A percentile compares a stretch with the other conserved stretches of the same genome.
These are phyloP conservation scores for Rutstroemia sp. DNA, from an alignment of 2,329 filamentous ascomycete species.

Conservation along the genomic window DNA sequence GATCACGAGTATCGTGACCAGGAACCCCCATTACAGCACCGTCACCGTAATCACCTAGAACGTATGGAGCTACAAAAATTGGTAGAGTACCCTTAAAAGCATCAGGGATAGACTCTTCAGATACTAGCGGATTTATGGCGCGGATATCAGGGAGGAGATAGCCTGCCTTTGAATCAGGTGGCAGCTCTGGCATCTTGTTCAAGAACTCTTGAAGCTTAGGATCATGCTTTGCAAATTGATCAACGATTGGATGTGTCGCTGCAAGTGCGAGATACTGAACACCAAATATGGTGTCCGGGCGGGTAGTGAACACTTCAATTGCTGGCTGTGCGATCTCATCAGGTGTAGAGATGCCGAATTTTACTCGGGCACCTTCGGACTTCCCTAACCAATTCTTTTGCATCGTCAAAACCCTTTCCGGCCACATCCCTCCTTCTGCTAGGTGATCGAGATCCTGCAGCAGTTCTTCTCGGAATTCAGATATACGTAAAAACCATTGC, in stretches of 20 bases:
- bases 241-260: slow-evolving; percentile 62
- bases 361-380: slow-evolving; percentile 64
- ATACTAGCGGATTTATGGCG: slow-evolving; percentile 59
- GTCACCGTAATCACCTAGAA: slow-evolving; percentile 77
- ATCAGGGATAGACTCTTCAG: slow-evolving; percentile 43
- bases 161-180: slow-evolving; percentile 54
- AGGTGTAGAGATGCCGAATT: slow-evolving; percentile 52
- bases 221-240: slow-evolving; percentile 51
- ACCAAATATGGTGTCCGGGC: slow-evolving; percentile 80
- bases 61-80: slow-evolving; percentile 77
- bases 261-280: slow-evolving; percentile 81
- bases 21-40: slow-evolving; percentile 91
- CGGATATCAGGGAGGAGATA: slow-evolving; percentile 56
- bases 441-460: slow-evolving; percentile 64
- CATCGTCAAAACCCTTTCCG: slow-evolving; percentile 73
- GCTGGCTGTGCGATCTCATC: slow-evolving; percentile 16
- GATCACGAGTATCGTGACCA: slow-evolving; percentile 72
- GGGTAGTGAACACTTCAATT: slow-evolving; percentile 74
- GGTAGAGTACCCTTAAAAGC: slow-evolving; percentile 53
- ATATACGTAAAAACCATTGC: slow-evolving; percentile 89
- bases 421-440: slow-evolving; percentile 61
- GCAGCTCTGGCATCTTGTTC: slow-evolving; percentile 49
- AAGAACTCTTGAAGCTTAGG: slow-evolving; percentile 60
- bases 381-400: slow-evolving; percentile 85
- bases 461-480: slow-evolving; percentile 65